Conservation (phyloP, 129 eudicot genomes). For the Deinandra increscens region DNA sequence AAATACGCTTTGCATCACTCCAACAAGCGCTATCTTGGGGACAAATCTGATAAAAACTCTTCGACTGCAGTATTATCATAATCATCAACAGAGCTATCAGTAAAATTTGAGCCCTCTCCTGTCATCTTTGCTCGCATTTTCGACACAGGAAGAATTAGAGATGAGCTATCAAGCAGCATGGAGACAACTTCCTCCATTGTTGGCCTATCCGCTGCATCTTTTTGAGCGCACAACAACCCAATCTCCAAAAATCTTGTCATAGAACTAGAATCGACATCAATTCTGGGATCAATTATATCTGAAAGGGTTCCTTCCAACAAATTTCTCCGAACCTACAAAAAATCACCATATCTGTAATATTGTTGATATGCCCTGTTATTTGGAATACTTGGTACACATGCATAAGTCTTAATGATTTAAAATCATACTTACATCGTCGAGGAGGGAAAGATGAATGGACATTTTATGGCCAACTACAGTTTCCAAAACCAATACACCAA, state of each 20-base stretch:
- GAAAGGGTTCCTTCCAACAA: background rate
- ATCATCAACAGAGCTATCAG: too few relatives aligned
- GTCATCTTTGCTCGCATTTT: background rate
- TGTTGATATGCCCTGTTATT: background rate
- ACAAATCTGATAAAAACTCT: too few relatives aligned
- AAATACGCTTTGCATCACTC: too few relatives aligned
- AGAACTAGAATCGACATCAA: background rate
- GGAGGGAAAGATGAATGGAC: too few relatives aligned
- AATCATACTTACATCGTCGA: background rate
- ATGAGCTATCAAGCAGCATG: background rate
- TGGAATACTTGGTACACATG: background rate
- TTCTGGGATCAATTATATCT: conserved; percentile 5
- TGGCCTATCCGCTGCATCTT: background rate
- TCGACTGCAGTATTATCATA: too few relatives aligned
- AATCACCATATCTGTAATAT: background rate
- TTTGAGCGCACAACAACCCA: conserved; percentile 11
- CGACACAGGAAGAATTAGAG: background rate
- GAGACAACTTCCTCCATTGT: conserved; percentile 14
- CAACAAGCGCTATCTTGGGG: too few relatives aligned
- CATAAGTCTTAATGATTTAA: background rate
- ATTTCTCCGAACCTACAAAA: background rate
- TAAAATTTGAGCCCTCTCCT: too few relatives aligned
- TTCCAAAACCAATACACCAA: conserved; percentile 3
- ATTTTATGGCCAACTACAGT: background rate
- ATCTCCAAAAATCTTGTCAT: conserved; percentile 4